Evolutionary conservation across 306 rosid species (phyloP), one percentile per base, ranked within the genome.

Genomic region (Glycine latifolia): DNA sequence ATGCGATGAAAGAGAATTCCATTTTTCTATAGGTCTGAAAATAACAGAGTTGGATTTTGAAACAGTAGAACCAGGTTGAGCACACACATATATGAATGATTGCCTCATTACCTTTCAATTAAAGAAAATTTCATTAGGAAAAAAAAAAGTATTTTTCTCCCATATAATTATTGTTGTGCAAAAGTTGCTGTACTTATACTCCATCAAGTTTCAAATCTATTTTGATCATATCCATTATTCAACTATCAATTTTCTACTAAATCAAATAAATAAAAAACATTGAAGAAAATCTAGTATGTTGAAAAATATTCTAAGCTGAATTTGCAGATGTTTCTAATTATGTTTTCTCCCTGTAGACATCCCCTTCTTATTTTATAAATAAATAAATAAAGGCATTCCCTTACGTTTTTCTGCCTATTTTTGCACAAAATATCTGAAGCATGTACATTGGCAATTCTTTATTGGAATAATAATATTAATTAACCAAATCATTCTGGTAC

Each of bases 141-240:
- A 10, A 49, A 50, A 50, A 14, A 10, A 12, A 16, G 5, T 3
- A 55, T 55, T 10, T 26, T 26, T 26, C 31, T 26, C 31, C 31
- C 31, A 26, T 54, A 14, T n/a, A 31, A 35, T 49, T 3, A 71
- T 50, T 46, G 60, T 33, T 16, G 7, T 61, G 11, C 48, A 13
- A 53, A 63, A 53, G 37, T 81, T 63, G 68, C 39, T 14, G 6
- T 50, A 20, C 48, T 63, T 62, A n/a, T 72, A 14, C 35, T 9
- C 14, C 10, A 78, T 66, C 39, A 17, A 39, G 67, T 41, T 41
- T 33, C 41, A 49, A 11, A 48, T 13, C 33, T 50, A 52, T 52
- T 37, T 35, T 37, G 16, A 80, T 71, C 78, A 59, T 50, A 37
- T 62, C 79, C 16, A 1, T 62, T 48, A 60, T 10, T 72, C 39